Percentiles rank a stretch among this genome's conserved stretches.
These are phyloP conservation scores for Lizonia empirigonia DNA, from an alignment of 2,329 filamentous ascomycete genomes.

Conservation along the genomic window DNA sequence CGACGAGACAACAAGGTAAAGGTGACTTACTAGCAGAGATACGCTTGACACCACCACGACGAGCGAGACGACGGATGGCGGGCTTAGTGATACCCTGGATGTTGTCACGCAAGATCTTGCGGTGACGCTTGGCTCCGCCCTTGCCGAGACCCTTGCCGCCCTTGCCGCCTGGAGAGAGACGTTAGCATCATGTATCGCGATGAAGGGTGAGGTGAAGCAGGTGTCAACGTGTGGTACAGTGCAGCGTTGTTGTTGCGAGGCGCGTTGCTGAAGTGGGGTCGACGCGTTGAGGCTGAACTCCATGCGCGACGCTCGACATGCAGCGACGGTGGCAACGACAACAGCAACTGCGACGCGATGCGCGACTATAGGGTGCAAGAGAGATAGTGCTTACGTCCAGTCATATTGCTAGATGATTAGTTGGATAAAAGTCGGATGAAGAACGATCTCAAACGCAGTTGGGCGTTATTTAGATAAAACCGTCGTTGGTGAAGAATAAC, in stretches of 20 bases:
- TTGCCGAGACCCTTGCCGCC: conserved; percentile 62
- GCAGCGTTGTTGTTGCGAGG: conserved; percentile 18
- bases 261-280: conserved; percentile 23
- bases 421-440: conserved; percentile 7
- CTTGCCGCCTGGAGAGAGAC: conserved; percentile 52
- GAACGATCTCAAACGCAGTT: conserved; percentile 7
- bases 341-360: conserved; percentile 20
- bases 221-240: conserved; percentile 22
- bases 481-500: no score
- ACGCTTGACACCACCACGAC: conserved; percentile 61
- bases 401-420: conserved; percentile 47
- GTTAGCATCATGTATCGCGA: conserved; percentile 39
- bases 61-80: conserved; percentile 60
- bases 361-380: conserved; percentile 18
- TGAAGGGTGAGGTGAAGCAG: conserved; percentile 11
- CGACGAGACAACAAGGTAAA: background rate
- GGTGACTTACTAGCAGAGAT: conserved; percentile 56
- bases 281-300: conserved; percentile 30
- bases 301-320: conserved; percentile 25
- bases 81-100: conserved; percentile 62
- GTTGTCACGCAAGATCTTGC: conserved; percentile 62
- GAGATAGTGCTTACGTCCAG: conserved; percentile 50
- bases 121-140: conserved; percentile 61
- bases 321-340: conserved; percentile 16
- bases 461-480: conserved; percentile 1